Evolutionary conservation across 257 asterid genomes (phyloP), one percentile per base, ranked within the genome.

Genomic region (Asclepias syriaca): DNA sequence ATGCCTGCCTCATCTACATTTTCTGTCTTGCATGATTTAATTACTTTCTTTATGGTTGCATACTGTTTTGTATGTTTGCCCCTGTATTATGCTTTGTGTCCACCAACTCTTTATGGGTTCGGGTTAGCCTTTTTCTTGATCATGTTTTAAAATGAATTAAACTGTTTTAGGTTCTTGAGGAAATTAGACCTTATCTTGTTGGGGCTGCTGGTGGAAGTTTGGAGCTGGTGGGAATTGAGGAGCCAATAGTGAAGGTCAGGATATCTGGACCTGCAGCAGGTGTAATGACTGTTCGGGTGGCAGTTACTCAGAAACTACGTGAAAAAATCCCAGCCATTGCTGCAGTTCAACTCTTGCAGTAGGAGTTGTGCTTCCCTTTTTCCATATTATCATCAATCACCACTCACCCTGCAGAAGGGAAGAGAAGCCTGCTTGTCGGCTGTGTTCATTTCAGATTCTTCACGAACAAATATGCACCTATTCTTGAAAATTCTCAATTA

Each of bases 131-230:
- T 13, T 56, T 56, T 21, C 8, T n/a, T n/a, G 48, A 53, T 53
- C 9, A 18, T 53, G 14, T n/a, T n/a, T 61, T 4, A 15, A 32
- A 32, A 61, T 61, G 34, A 45, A 39, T 65, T 65, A 2, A 6
- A 4, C 54, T 55, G 22, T 11, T 15, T 69, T 72, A 94, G 97
- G 98, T 94, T 73, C 96, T 94, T 34, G 98, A 91, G 79, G 99
- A 94, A 84, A 91, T 91, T 57, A 84, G 99, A 59, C 97, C 97
- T 16, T 94, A 84, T 75, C 97, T 94, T 1, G 78, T 87, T 54
- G 99, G 97, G 79, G 97, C 96, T 21, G 97, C 97, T 6, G 98
- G 99, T 75, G 99, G 99, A 85, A 89, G 79, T 46, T 75, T 94
- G 70, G 99, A 91, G 76, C 84, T 91, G 9, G 93, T 94, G 65